These are phyloP conservation scores for fission yeast (Schizosaccharomyces pombe) DNA, from an alignment of 805 yeast genomes.

Conservation along the genomic window DNA sequence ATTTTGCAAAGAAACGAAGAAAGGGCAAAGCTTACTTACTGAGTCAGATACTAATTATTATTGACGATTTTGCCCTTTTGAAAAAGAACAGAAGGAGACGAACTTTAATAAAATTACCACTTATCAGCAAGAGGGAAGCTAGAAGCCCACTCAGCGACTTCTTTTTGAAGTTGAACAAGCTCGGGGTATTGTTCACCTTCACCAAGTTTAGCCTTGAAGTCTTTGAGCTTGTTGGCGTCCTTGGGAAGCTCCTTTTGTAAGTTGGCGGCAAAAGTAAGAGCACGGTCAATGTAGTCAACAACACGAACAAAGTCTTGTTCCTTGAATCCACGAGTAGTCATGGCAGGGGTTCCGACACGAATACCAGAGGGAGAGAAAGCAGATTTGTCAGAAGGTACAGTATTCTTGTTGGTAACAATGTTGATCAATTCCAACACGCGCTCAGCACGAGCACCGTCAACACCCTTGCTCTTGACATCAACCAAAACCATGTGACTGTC, in stretches of 20 bases:
- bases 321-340: constrained; percentile 87
- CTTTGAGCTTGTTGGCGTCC: constrained; percentile 27
- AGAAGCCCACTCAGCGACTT: constrained; percentile 50
- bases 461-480: constrained; percentile 45
- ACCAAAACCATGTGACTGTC: constrained; percentile 82
- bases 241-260: constrained; percentile 40
- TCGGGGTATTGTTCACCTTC: constrained; percentile 36
- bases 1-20: too few species aligned
- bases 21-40: too few species aligned
- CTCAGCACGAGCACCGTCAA: constrained; percentile 94
- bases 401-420: constrained; percentile 88
- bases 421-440: constrained; percentile 68
- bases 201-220: constrained; percentile 35
- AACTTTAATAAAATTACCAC: too few species aligned
- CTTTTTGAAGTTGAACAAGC: constrained; percentile 36
- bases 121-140: constrained; percentile 28
- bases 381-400: constrained; percentile 88
- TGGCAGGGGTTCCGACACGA: constrained; percentile 94
- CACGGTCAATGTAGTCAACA: constrained; percentile 54
- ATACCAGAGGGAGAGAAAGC: constrained; percentile 91
- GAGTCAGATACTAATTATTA: too few species aligned
- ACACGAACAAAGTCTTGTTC: constrained; percentile 58
- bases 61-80: too few species aligned
- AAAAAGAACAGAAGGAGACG: too few species aligned
- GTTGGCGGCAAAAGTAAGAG: constrained; percentile 43